Conservation (phyloP, 1,284 basidiomycete genomes). For the Hemileia vastatrix region DNA sequence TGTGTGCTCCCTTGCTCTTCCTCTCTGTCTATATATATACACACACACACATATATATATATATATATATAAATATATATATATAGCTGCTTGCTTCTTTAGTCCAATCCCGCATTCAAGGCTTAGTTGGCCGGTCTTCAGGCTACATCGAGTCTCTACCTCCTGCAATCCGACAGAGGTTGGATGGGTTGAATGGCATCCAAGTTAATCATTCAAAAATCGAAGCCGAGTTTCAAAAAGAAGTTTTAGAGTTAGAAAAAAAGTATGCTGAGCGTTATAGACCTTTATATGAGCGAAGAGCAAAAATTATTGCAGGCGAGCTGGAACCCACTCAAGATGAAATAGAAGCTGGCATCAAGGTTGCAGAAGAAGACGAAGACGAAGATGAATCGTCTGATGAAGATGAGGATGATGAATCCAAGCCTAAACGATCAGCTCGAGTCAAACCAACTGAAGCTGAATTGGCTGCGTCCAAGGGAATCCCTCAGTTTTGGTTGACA, state of each 20-base stretch:
- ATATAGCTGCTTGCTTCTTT: conserved; percentile 22
- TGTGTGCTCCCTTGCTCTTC: too few relatives aligned
- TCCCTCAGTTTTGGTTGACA: conserved; percentile 22
- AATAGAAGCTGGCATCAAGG: conserved; percentile 18
- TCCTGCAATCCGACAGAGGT: conserved; percentile 11
- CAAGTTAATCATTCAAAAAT: conserved; percentile 22
- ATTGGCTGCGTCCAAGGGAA: conserved; percentile 14
- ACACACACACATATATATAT: too few relatives aligned
- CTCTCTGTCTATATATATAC: too few relatives aligned
- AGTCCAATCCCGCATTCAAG: conserved; percentile 21
- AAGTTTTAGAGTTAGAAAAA: conserved; percentile 22
- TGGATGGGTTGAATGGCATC: conserved; percentile 22
- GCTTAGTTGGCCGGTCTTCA: conserved; percentile 20
- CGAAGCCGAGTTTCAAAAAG: conserved; percentile 23
- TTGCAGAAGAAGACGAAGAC: conserved; percentile 15
- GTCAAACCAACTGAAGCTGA: conserved; percentile 18
- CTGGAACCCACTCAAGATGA: conserved; percentile 19
- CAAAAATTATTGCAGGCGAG: conserved; percentile 12
- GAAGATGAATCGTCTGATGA: conserved; percentile 21
- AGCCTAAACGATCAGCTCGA: background rate
- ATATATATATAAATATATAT: too few relatives aligned
- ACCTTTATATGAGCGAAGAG: conserved; percentile 19
- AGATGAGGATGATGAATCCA: conserved; percentile 4
- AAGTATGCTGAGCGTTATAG: conserved; percentile 20
- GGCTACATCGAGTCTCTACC: conserved; percentile 22